Evolutionary conservation across 768 basidiomycete species (phyloP).

Genomic region (Phylloporus scabripes): DNA sequence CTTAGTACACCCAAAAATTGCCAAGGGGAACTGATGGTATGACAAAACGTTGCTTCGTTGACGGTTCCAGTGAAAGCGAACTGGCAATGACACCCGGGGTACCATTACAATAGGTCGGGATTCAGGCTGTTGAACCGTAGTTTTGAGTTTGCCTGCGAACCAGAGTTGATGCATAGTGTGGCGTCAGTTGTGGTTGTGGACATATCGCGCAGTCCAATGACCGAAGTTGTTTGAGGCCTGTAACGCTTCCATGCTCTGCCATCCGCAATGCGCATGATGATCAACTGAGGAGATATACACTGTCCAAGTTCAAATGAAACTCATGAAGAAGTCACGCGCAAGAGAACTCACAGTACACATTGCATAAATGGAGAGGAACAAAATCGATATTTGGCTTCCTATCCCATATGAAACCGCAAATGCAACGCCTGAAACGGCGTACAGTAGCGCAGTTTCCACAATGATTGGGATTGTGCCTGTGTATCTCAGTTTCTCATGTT

Average conservation of each 20-base stretch:
- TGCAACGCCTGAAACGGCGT: not conserved
- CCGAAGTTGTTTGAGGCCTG: not conserved
- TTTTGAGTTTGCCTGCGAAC: not conserved
- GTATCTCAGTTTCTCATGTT: not conserved
- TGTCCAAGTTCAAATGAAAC: not conserved
- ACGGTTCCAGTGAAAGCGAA: not conserved
- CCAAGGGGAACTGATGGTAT: not conserved
- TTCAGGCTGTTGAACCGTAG: not conserved
- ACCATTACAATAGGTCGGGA: not conserved
- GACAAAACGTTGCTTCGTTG: not conserved
- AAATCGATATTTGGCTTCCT: not conserved
- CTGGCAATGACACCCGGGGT: not conserved
- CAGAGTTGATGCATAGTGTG: not conserved
- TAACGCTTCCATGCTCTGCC: slow-evolving; percentile 9
- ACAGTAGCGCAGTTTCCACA: not conserved
- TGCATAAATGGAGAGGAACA: not conserved
- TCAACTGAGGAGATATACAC: slow-evolving; percentile 14
- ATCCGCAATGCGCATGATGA: slow-evolving; percentile 6
- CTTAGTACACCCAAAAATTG: not conserved
- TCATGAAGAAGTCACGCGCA: not conserved
- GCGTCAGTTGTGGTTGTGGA: not conserved
- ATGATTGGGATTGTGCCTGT: not conserved
- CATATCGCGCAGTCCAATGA: not conserved
- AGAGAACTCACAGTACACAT: not conserved
- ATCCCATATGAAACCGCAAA: not conserved